Conservation (phyloP, 1,284 basidiomycete species). For the Papiliotrema flavescens region DNA sequence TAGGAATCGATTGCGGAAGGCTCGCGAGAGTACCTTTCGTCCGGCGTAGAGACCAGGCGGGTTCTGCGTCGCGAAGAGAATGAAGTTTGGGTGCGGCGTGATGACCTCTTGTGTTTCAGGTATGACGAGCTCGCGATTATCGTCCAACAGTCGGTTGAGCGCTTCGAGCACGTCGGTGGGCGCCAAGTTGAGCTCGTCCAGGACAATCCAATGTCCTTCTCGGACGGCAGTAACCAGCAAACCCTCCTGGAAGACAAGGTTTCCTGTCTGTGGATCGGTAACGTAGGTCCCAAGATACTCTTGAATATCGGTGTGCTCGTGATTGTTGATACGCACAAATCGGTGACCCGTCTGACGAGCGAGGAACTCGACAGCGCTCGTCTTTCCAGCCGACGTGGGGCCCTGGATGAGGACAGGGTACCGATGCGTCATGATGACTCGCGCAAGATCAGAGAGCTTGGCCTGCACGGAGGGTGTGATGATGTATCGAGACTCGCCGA, state of each 20-base stretch:
- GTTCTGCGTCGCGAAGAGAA: constrained; percentile 98
- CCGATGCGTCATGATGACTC: constrained; percentile 81
- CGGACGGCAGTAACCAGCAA: constrained; percentile 88
- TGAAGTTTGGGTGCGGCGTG: constrained; percentile 90
- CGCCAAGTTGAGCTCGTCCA: constrained; percentile 96
- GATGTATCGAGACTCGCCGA: constrained; percentile 73
- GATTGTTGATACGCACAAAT: constrained; percentile 98
- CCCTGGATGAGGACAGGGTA: constrained; percentile 98
- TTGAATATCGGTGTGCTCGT: constrained; percentile 99
- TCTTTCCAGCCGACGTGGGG: constrained; percentile 96
- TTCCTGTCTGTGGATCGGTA: constrained; percentile 86
- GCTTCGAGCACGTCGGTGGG: constrained; percentile 98
- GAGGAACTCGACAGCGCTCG: constrained; percentile 93
- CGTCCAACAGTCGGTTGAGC: constrained; percentile 91
- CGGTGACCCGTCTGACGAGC: constrained; percentile 89
- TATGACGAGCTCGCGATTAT: constrained; percentile 94
- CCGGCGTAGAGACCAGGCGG: constrained; percentile 97
- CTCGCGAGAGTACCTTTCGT: constrained; percentile 89
- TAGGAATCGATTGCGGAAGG: constrained; percentile 97
- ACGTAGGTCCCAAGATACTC: constrained; percentile 98
- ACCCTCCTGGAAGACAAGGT: constrained; percentile 91
- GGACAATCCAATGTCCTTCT: constrained; percentile 93
- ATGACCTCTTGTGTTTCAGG: constrained; percentile 96
- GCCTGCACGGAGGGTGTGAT: constrained; percentile 94
- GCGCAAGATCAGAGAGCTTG: constrained; percentile 87